Conservation (phyloP, 2,329 filamentous ascomycete species). For the Venturia effusa region DNA sequence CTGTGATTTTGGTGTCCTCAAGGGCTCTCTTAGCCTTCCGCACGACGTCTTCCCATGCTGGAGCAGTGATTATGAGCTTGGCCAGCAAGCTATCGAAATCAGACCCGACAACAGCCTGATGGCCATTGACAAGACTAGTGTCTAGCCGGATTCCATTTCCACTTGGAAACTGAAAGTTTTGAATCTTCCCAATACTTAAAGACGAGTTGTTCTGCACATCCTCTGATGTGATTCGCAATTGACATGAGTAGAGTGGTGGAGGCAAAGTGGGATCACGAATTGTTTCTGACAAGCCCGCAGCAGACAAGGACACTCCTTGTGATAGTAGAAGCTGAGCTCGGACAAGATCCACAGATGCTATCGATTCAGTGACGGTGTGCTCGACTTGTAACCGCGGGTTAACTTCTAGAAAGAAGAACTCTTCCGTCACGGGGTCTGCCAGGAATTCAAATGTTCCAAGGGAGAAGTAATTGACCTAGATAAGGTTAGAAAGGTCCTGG, state of each 20-base stretch:
- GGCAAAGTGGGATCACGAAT: slow-evolving; percentile 23
- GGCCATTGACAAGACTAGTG: slow-evolving; percentile 38
- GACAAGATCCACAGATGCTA: slow-evolving; percentile 45
- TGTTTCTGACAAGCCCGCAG: slow-evolving; percentile 23
- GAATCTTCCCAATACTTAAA: slow-evolving; percentile 50
- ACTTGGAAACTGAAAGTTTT: slow-evolving; percentile 40
- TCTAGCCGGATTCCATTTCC: slow-evolving; percentile 50
- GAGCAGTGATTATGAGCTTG: slow-evolving; percentile 47
- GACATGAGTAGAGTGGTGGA: slow-evolving; percentile 38
- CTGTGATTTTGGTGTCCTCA: slow-evolving; percentile 43
- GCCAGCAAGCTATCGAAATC: slow-evolving; percentile 50
- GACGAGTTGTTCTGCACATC: slow-evolving; percentile 42
- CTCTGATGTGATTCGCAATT: slow-evolving; percentile 48
- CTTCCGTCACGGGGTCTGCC: slow-evolving; percentile 35
- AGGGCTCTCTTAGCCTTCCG: slow-evolving; percentile 45
- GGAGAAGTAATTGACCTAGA: slow-evolving; percentile 43
- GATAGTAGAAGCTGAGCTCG: slow-evolving; percentile 43
- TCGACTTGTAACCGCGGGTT: slow-evolving; percentile 53
- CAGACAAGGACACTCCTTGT: slow-evolving; percentile 35
- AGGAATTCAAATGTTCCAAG: slow-evolving; percentile 57
- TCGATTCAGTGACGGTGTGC: slow-evolving; percentile 49
- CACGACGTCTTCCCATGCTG: slow-evolving; percentile 41
- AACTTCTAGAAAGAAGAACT: slow-evolving; percentile 50
- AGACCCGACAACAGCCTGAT: slow-evolving; percentile 36
- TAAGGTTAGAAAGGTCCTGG: background rate